Percentiles rank a stretch among this genome's conserved stretches.
Evolutionary conservation across 2,329 filamentous ascomycete genomes (phyloP).

Genomic region (Claviceps maximensis): DNA sequence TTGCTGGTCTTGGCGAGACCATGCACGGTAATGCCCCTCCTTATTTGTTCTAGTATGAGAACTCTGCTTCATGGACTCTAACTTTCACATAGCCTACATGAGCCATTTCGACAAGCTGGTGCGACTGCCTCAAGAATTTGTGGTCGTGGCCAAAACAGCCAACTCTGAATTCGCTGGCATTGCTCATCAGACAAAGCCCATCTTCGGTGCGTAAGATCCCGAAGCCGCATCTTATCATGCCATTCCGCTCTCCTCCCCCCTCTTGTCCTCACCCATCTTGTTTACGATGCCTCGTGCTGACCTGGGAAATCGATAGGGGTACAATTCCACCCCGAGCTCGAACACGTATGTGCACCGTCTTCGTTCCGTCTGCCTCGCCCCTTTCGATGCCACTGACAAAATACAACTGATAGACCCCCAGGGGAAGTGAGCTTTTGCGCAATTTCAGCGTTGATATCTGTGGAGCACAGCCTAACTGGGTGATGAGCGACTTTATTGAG

Average conservation of each 20-base stretch:
- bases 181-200: conserved; percentile 53
- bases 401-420: conserved; percentile 21
- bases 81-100: conserved; percentile 51
- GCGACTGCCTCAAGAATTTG: conserved; percentile 58
- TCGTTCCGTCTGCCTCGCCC: background rate
- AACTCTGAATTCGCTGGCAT: conserved; percentile 75
- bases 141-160: conserved; percentile 57
- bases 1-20: conserved; percentile 58
- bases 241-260: background rate
- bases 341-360: conserved; percentile 10
- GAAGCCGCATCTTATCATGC: background rate
- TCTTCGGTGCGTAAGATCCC: conserved; percentile 27
- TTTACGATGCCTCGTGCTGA: conserved; percentile 3
- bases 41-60: background rate
- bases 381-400: background rate
- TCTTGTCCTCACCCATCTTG: too few species aligned
- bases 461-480: conserved; percentile 63
- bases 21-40: conserved; percentile 31
- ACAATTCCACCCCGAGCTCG: conserved; percentile 81
- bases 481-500: conserved; percentile 71
- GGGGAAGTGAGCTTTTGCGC: conserved; percentile 55
- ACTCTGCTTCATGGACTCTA: background rate
- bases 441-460: conserved; percentile 86
- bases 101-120: conserved; percentile 78
- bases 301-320: conserved; percentile 32